Conservation (phyloP, 2,329 filamentous ascomycete genomes). For the Sodiomyces alkalinus region DNA sequence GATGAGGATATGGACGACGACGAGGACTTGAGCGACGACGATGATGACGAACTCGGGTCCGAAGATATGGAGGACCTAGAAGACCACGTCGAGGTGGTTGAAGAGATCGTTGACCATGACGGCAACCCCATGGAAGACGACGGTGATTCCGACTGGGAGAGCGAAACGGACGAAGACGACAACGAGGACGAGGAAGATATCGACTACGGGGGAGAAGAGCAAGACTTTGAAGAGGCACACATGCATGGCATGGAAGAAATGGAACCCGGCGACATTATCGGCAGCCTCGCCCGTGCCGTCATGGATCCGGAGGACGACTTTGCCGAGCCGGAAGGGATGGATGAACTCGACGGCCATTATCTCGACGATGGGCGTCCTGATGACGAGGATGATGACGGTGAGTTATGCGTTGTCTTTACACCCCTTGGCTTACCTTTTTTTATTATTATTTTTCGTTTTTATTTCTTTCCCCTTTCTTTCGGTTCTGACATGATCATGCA, state of each 20-base stretch:
- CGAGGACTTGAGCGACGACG: conserved; percentile 36
- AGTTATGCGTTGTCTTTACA: no score
- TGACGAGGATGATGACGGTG: conserved; percentile 50
- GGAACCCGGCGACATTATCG: conserved; percentile 28
- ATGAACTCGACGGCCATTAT: conserved; percentile 35
- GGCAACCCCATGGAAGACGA: conserved; percentile 44
- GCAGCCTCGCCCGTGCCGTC: conserved; percentile 40
- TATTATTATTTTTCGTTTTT: no score
- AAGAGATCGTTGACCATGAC: conserved; percentile 47
- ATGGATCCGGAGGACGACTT: conserved; percentile 32
- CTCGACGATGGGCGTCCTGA: conserved; percentile 37
- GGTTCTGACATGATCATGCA: conserved; percentile 7
- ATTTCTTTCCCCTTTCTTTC: neutral
- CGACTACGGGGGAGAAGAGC: conserved; percentile 40
- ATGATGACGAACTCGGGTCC: conserved; percentile 31
- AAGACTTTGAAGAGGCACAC: conserved; percentile 34
- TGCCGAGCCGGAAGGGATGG: conserved; percentile 37
- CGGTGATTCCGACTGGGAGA: conserved; percentile 46
- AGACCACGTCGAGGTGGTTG: conserved; percentile 27
- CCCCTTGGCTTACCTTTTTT: no score
- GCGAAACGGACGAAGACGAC: conserved; percentile 41
- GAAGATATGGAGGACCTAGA: conserved; percentile 39
- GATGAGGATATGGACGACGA: conserved; percentile 51
- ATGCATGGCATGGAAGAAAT: conserved; percentile 31
- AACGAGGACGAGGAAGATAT: conserved; percentile 34